phyloP scores from a whole-genome alignment of 2,329 filamentous ascomycete species.

The Trichophyton rubrum region DNA sequence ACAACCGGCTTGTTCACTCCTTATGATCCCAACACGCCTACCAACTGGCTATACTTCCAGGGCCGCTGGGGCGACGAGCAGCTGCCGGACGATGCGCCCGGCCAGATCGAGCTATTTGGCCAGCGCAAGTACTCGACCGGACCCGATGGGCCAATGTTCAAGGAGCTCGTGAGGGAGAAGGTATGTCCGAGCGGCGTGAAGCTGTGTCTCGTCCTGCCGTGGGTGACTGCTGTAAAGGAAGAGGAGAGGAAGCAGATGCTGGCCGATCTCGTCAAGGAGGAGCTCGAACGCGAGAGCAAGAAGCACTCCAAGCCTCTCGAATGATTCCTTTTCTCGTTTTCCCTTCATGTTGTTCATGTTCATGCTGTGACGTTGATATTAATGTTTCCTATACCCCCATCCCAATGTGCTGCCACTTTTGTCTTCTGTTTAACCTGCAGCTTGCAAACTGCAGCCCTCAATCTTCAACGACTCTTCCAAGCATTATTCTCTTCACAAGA shows the following conservation, averaged over 20 bases:
- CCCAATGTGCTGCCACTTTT: background rate
- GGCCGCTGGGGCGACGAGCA: conserved; percentile 53
- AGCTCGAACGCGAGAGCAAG: conserved; percentile 3
- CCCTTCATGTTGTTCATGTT: background rate
- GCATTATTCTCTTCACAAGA: background rate
- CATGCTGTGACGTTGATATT: background rate
- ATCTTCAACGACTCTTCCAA: no score
- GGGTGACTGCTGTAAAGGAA: background rate
- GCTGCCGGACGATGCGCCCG: conserved; percentile 40
- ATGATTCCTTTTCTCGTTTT: background rate
- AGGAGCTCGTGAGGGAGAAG: conserved; percentile 43
- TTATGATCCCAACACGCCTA: conserved; percentile 36
- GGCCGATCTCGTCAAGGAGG: background rate
- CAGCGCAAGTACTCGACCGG: conserved; percentile 46
- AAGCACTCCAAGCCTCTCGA: background rate
- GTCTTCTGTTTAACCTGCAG: no score
- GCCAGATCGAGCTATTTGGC: conserved; percentile 32
- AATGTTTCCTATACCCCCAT: background rate
- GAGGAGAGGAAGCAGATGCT: background rate
- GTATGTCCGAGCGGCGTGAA: conserved; percentile 41
- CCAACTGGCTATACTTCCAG: conserved; percentile 44
- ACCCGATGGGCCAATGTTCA: conserved; percentile 50
- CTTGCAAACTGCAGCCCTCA: background rate
- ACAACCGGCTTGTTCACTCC: conserved; percentile 34
- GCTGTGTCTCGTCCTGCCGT: conserved; percentile 3